Base-by-base conservation (phyloP, 768 basidiomycete species). In the Cystofilobasidium ferigula region DNA sequence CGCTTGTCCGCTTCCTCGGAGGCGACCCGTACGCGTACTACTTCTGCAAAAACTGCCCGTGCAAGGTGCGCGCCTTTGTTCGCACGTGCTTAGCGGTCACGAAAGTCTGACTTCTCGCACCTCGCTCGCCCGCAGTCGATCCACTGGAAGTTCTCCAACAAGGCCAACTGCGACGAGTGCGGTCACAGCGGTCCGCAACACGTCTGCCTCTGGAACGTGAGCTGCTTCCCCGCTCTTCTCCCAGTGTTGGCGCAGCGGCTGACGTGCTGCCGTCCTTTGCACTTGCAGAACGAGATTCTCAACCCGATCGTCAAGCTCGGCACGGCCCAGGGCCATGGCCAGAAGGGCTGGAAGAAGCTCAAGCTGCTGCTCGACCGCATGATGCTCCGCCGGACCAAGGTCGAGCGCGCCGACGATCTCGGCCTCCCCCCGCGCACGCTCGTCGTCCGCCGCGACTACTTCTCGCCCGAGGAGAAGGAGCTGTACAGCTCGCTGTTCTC, bases 401-500 rank as follows among this genome's bases (percentile, higher is more conserved):
- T 97, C 53, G 88, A 99, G 83, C 82, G 87, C 63, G 94, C 94
- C 1, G 95, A 99, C 73, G 95, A 99, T 74, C 82, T 99, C 28
- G 95, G 91, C 8, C 78, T 98, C 24, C 95, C 95, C 10, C 95
- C 95, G 9, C 82, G 95, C 43, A 92, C 85, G 0, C 87, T 99
- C 26, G 80, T 88, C 57, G 85, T 99, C 64, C 83, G 90, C 51
- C 79, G 85, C 59, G 94, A 98, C 75, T 88, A 86, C 76, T 98
- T 98, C 80, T 92, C 89, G 69, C 87, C 89, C 0, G 93, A 95
- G 76, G 95, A 99, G 78, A 97, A 92, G 74, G 95, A 99, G 71
- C 78, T 97, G 5, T 95, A 94, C 74, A 80, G 85, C 38, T 69
- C 65, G 5, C 78, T 99, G 32, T 98, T 93, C 79, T 86, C 88